Conservation (phyloP, 768 basidiomycete species). For the Panellus pusillus region DNA sequence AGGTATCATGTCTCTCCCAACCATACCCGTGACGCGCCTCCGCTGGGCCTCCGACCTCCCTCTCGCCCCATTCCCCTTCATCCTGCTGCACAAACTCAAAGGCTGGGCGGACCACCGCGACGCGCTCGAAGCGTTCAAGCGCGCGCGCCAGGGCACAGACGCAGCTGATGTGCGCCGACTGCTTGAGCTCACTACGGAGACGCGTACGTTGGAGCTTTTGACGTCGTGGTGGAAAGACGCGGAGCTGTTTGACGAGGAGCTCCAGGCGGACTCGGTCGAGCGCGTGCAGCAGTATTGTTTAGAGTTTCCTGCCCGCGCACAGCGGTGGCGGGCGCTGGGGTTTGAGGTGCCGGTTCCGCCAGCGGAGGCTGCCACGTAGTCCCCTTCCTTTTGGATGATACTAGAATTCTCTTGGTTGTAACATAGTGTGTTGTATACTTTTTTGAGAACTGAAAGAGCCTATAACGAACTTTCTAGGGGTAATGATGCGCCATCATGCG, state of each 20-base stretch:
- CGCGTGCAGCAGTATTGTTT: constrained; percentile 33
- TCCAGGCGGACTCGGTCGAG: constrained; percentile 28
- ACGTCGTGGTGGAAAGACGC: constrained; percentile 25
- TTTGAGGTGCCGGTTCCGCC: constrained; percentile 30
- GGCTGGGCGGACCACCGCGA: constrained; percentile 41
- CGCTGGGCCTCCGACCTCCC: constrained; percentile 28
- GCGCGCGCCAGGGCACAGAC: constrained; percentile 31
- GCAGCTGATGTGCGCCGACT: constrained; percentile 33
- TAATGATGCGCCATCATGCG: no score
- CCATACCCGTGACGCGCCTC: constrained; percentile 25
- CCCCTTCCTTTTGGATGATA: background rate
- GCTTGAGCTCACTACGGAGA: constrained; percentile 23
- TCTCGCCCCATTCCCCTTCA: constrained; percentile 34
- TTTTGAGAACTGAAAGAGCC: no score
- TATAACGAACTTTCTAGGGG: no score
- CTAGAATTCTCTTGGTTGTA: background rate
- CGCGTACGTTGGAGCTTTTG: constrained; percentile 14
- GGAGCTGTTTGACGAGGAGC: constrained; percentile 31
- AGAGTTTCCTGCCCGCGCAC: constrained; percentile 26
- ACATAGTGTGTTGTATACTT: no score
- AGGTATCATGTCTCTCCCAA: constrained; percentile 41
- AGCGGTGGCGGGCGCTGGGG: constrained; percentile 31
- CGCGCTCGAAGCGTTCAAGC: constrained; percentile 31
- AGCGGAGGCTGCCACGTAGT: no score
- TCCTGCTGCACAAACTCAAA: constrained; percentile 42